Base-by-base conservation (phyloP, 1,284 basidiomycete species). In the Polyporus tsugae region DNA sequence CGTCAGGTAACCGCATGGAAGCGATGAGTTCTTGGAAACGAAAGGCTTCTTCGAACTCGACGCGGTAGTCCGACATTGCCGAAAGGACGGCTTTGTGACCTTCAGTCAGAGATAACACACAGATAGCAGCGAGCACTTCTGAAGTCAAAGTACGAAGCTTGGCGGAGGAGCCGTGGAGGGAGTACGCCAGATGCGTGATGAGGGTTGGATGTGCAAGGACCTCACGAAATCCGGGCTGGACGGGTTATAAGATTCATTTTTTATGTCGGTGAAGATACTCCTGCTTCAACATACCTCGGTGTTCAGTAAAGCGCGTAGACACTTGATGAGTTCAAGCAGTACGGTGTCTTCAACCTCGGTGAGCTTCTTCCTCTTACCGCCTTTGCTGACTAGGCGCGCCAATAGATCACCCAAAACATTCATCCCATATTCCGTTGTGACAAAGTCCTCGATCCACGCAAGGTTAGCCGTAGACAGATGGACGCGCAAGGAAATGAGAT, bases 41-140 rank as follows among this genome's bases (percentile, higher is more conserved):
- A 74, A 94, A 95, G 4, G 84, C 78, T 71, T 96, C 94, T 22
- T 89, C 89, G 70, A 85, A 89, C n/a, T 86, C 85, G 53, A 93
- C 79, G 22, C 90, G 86, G 73, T 92, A 94, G 74, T 97, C 95
- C 0, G 94, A 94, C 67, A 97, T 80, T 0, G 94, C 94, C 0
- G 90, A 84, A 6, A 96, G 82, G 10, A 97, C 93, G 3, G 89
- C 84, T 65, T 85, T 87, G 74, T 94, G 90, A 0, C 95, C 96
- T 53, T 92, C 89, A 1, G 83, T 83, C 5, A 87, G 80, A 0
- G 93, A 92, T 17, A 97, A 82, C 13, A 95, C 85, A 75, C 94
- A 95, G 59, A 97, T 87, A 0, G 92, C 95, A 0, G 94, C 93
- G 6, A 97, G 86, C 25, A 97, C 84, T 74, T 97, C 95, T 2